phyloP scores from a whole-genome alignment of 73 alveolate species.

The Tetrahymena thermophila region DNA sequence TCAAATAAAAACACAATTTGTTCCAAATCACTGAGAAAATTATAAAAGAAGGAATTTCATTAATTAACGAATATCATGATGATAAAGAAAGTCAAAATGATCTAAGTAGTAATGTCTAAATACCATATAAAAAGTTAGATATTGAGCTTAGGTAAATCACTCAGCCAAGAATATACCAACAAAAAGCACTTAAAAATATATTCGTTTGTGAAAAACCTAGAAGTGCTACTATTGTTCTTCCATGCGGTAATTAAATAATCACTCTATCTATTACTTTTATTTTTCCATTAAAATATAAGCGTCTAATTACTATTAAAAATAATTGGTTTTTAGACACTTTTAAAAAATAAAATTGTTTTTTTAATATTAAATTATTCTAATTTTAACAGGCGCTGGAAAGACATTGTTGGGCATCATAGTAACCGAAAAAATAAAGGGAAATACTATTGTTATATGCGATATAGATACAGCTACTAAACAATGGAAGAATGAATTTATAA shows the following conservation, averaged over 20 bases:
- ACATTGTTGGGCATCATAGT: conserved; percentile 32
- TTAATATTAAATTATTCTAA: background rate
- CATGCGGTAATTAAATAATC: background rate
- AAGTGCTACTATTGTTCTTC: background rate
- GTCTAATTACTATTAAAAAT: background rate
- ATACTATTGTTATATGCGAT: conserved; percentile 35
- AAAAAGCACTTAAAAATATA: background rate
- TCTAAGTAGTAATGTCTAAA: background rate
- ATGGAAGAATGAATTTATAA: conserved; percentile 28
- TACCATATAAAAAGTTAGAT: background rate
- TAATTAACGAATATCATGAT: background rate
- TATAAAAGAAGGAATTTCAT: background rate
- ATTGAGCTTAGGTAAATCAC: background rate
- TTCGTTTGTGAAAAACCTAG: background rate
- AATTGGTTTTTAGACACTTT: background rate
- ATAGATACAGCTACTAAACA: conserved; percentile 14
- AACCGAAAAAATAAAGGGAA: conserved; percentile 20
- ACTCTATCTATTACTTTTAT: background rate
- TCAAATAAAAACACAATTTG: background rate
- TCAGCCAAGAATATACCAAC: background rate
- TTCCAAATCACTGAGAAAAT: background rate
- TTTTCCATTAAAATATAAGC: background rate
- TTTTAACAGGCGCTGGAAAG: conserved; percentile 30
- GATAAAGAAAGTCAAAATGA: background rate
- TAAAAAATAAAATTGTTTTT: background rate